Percentiles rank a stretch among this genome's conserved stretches.
phyloP scores from a whole-genome alignment of 148 eudicot species.

The Arbutus unedo region DNA sequence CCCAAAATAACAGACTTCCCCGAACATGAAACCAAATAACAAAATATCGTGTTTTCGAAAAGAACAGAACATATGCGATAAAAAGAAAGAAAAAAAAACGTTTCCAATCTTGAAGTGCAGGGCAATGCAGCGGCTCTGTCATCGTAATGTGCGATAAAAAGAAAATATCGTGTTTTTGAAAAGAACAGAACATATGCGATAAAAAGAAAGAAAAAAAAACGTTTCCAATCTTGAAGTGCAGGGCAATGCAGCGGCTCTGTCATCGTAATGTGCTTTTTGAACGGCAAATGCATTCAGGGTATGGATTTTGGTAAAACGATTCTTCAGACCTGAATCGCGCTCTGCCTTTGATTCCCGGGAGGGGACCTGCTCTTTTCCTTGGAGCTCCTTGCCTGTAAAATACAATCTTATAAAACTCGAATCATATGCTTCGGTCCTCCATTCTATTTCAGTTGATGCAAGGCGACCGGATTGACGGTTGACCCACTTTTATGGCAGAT shows the following conservation, averaged over 20 bases:
- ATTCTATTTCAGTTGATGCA: neutral
- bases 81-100: neutral
- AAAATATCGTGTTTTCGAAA: neutral
- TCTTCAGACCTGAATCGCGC: conserved; percentile 74
- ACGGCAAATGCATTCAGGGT: conserved; percentile 80
- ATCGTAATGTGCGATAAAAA: neutral
- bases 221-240: neutral
- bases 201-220: neutral
- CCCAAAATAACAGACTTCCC: neutral
- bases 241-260: neutral
- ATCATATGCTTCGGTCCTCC: neutral
- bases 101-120: neutral
- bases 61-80: neutral
- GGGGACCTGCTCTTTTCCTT: conserved; percentile 68
- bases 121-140: neutral
- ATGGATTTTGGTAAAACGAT: conserved; percentile 84
- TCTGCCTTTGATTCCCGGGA: conserved; percentile 75
- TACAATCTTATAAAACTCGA: neutral
- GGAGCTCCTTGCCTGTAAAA: conserved; percentile 71
- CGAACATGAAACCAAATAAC: neutral
- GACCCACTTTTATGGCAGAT: neutral
- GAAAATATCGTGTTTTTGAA: neutral
- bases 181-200: neutral
- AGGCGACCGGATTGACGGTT: no score
- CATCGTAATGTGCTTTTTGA: conserved; percentile 16